These are phyloP conservation scores for Rhizophagus sp. DNA, from an alignment of 192 early-diverging fungal genomes.

Conservation along the genomic window DNA sequence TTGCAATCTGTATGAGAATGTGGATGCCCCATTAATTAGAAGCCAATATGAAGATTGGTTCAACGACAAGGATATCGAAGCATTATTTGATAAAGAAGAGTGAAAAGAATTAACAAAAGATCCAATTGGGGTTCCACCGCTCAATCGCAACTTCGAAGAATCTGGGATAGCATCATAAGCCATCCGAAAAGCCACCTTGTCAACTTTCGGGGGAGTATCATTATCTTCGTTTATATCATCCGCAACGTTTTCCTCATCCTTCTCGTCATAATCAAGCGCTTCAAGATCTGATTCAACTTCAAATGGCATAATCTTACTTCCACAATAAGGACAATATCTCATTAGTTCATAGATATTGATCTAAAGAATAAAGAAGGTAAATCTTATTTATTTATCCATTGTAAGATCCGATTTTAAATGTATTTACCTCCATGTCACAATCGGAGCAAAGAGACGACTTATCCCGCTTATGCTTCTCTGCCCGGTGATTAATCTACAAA, in stretches of 20 bases:
- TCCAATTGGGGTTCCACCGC: too few species aligned
- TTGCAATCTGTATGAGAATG: too few species aligned
- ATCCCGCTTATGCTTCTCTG: constrained; percentile 6
- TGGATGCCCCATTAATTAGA: too few species aligned
- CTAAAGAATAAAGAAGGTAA: constrained; percentile 15
- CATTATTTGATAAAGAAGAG: too few species aligned
- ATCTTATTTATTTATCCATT: background rate
- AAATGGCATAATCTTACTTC: background rate
- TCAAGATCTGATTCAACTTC: constrained; percentile 5
- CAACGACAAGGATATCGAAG: too few species aligned
- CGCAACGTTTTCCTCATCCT: background rate
- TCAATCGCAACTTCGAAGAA: constrained; percentile 18
- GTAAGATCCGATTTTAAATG: constrained; percentile 8
- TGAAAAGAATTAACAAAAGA: too few species aligned
- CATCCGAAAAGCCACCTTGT: constrained; percentile 14
- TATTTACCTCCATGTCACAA: constrained; percentile 10
- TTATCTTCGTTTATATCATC: background rate
- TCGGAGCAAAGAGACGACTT: background rate
- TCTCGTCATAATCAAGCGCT: constrained; percentile 7
- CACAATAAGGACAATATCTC: constrained; percentile 8
- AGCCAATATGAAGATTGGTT: too few species aligned
- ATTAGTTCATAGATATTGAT: constrained; percentile 6
- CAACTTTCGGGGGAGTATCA: constrained; percentile 4
- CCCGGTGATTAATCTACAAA: constrained; percentile 12
- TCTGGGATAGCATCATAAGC: constrained; percentile 21